Base-by-base conservation (phyloP, 805 yeast species). In the Cyberlindnera japonica region DNA sequence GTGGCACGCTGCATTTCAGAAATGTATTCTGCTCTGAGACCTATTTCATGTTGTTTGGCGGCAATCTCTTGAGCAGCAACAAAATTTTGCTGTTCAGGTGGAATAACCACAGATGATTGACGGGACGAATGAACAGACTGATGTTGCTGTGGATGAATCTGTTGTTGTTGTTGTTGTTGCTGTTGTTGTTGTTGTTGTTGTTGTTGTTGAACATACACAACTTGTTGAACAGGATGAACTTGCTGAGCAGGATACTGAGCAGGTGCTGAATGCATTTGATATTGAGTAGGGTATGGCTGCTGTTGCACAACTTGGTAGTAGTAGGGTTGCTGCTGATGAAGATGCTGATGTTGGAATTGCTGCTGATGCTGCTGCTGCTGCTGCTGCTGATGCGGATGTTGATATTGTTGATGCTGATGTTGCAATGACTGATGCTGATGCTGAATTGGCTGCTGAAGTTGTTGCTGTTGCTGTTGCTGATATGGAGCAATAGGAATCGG, bases 1-100 rank as follows among this genome's bases (percentile, higher is more conserved):
- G 56, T 49, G 3, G 54, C 44, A 14, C 51, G 36, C 4, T 55
- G 35, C n/a, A 50, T 49, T 25, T 46, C 46, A 16, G 39, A 25
- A 15, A 54, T 38, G n/a, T 33, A 27, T 2, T 55, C 58, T 8
- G 55, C 47, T 27, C 49, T 43, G 12, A 20, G 14, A 4, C 48
- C 36, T 9, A 49, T 28, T 4, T 33, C 29, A 7, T 44, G 33
- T 30, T 53, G 58, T 32, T 54, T 55, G 7, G 40, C 18, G 6
- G 41, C 35, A 12, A 53, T 28, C 16, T 53, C 57, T 9, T 25
- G 44, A 5, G 37, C 43, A 11, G 38, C 21, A 17, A 40, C 35
- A 3, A 41, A 41, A 3, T 22, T n/a, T 27, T 31, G 27, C 23
- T 39, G 45, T 10, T 39, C 42, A 18, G 45, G 50, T 3, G 49